Conservation (phyloP, 202 grass and related monocot species). For the Panicum hallii region DNA sequence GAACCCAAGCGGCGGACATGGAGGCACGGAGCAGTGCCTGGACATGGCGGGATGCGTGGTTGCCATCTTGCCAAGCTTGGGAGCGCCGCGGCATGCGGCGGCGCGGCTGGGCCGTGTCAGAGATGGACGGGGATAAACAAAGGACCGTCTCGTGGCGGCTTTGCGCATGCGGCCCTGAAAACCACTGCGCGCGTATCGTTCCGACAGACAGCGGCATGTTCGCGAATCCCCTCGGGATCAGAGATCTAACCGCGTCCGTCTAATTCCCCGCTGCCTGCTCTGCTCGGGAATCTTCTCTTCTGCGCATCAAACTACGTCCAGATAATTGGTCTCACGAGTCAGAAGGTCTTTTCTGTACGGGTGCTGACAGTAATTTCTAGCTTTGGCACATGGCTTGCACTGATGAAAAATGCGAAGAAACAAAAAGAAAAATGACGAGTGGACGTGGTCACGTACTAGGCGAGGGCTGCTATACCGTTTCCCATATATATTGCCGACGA, state of each 20-base stretch:
- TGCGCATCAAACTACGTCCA: not conserved
- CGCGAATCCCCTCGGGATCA: conserved; percentile 57
- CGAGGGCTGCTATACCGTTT: no score
- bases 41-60: no score
- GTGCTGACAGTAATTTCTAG: no score
- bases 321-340: no score
- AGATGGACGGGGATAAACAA: conserved; percentile 12
- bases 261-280: not conserved
- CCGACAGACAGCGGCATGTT: conserved; percentile 47
- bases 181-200: conserved; percentile 38
- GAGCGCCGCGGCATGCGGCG: not conserved
- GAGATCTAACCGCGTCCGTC: conserved; percentile 37
- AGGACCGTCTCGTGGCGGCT: not conserved
- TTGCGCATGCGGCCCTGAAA: not conserved
- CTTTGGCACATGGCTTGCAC: no score
- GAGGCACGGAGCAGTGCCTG: not conserved
- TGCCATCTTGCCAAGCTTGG: not conserved
- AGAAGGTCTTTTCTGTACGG: no score
- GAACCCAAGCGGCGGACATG: not conserved
- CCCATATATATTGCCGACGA: no score
- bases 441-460: no score
- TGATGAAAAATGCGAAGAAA: no score
- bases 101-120: not conserved
- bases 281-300: conserved; percentile 19
- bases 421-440: no score